Evolutionary conservation across 139 green algal genomes (phyloP).

Genomic region (Chlamydomonas schloesseri): DNA sequence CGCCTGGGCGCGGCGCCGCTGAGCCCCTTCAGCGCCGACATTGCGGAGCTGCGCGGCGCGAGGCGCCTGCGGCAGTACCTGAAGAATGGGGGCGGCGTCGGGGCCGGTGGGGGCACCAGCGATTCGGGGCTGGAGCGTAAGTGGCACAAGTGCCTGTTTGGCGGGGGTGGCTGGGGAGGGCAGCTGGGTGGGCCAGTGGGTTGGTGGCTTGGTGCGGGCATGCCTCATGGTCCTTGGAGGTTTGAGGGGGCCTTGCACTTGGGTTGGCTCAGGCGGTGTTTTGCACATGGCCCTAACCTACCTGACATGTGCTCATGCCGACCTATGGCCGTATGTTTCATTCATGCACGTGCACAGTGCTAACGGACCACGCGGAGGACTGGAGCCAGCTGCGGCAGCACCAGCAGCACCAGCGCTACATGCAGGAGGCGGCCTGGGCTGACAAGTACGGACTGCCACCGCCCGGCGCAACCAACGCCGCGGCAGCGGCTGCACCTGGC

Average conservation of each 20-base stretch:
- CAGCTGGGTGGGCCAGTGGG: not conserved
- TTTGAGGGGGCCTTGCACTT: too few species aligned
- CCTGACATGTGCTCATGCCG: too few species aligned
- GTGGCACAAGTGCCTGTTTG: not conserved
- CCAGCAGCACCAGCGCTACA: not conserved
- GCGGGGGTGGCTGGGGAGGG: too few species aligned
- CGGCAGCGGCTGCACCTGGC: not conserved
- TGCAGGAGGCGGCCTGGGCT: not conserved
- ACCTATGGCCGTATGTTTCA: too few species aligned
- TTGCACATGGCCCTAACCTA: too few species aligned
- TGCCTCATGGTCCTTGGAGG: too few species aligned
- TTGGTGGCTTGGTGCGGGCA: not conserved
- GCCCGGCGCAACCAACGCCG: not conserved
- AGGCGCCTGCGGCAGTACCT: slow-evolving; percentile 39
- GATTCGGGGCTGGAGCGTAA: slow-evolving; percentile 25
- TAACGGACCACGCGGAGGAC: slow-evolving; percentile 5
- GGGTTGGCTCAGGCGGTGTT: too few species aligned
- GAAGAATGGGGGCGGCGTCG: not conserved
- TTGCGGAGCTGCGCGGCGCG: slow-evolving; percentile 30
- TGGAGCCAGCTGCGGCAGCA: not conserved
- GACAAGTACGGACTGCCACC: slow-evolving; percentile 1
- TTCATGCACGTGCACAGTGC: too few species aligned
- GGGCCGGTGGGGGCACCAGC: too few species aligned
- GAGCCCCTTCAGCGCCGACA: slow-evolving; percentile 1
- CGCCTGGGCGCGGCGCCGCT: not conserved